Evolutionary conservation across 768 basidiomycete genomes (phyloP).

Genomic region (Mycena rosella): DNA sequence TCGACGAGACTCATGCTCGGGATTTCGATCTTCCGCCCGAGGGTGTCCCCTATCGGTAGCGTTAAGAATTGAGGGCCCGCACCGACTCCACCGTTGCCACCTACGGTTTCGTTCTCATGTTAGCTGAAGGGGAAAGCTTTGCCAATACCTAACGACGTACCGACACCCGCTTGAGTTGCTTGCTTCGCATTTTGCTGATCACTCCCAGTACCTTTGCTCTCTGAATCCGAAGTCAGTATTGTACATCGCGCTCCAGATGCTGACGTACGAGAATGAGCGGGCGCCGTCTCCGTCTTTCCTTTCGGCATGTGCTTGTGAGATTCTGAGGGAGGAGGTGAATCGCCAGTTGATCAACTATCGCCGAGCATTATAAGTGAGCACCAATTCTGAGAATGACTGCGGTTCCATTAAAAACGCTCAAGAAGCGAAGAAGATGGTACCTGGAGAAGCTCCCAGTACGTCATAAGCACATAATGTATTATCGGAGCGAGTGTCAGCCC

Average conservation of each 20-base stretch:
- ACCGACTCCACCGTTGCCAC: no score
- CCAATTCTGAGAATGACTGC: not conserved
- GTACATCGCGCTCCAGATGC: not conserved
- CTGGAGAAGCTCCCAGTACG: slow-evolving; percentile 8
- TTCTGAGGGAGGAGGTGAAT: no score
- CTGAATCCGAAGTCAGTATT: slow-evolving; percentile 1
- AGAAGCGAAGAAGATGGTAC: slow-evolving; percentile 6
- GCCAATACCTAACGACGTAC: not conserved
- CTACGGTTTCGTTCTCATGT: no score
- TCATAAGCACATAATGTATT: slow-evolving; percentile 2
- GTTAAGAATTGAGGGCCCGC: no score
- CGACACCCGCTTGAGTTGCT: not conserved
- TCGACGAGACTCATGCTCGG: no score
- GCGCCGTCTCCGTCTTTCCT: not conserved
- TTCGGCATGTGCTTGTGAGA: not conserved
- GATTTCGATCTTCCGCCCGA: no score
- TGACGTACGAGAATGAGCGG: not conserved
- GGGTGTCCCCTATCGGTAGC: no score
- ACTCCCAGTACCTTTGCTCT: not conserved
- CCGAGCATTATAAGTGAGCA: not conserved
- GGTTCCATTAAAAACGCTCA: slow-evolving; percentile 5
- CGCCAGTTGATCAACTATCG: no score
- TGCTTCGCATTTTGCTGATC: not conserved
- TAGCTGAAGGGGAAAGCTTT: not conserved
- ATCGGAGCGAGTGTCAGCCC: slow-evolving; percentile 11